A percentile compares a stretch with the other conserved stretches of the same genome.
Conservation (phyloP, 768 basidiomycete species). For the Trametes elegans region DNA sequence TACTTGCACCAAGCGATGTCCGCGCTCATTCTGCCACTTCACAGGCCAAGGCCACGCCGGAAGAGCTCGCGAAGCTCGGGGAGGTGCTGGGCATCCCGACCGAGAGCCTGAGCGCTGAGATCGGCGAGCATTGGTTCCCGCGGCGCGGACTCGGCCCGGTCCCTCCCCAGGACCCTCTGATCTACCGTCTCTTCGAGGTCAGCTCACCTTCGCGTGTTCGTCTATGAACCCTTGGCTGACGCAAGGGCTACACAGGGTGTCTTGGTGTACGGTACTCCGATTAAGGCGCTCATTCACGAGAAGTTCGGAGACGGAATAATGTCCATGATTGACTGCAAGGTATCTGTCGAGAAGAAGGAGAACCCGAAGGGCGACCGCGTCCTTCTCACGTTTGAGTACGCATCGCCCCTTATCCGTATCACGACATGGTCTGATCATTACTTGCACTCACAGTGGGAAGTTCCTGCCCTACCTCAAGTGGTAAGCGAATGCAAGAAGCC, state of each 20-base stretch:
- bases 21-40: neutral
- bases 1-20: neutral
- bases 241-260: conserved; percentile 50
- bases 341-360: conserved; percentile 63
- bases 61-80: conserved; percentile 56
- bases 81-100: conserved; percentile 47
- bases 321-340: conserved; percentile 85
- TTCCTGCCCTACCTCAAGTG: conserved; percentile 74
- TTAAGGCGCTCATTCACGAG: conserved; percentile 82
- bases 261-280: conserved; percentile 74
- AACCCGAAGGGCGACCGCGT: conserved; percentile 82
- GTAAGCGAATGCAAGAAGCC: conserved; percentile 32
- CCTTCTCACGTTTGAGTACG: conserved; percentile 77
- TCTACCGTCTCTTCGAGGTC: conserved; percentile 83
- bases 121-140: conserved; percentile 74
- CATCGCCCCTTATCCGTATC: conserved; percentile 13
- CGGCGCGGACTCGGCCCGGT: conserved; percentile 66
- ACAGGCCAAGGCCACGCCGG: conserved; percentile 65
- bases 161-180: conserved; percentile 74
- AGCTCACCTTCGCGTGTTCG: neutral
- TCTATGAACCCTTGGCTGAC: neutral
- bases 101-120: conserved; percentile 37
- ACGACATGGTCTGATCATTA: neutral
- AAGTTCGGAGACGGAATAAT: conserved; percentile 90
- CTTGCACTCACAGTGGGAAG: conserved; percentile 53